These are phyloP conservation scores for Aspergillus texensis DNA, from an alignment of 2,329 filamentous ascomycete genomes.

Conservation along the genomic window DNA sequence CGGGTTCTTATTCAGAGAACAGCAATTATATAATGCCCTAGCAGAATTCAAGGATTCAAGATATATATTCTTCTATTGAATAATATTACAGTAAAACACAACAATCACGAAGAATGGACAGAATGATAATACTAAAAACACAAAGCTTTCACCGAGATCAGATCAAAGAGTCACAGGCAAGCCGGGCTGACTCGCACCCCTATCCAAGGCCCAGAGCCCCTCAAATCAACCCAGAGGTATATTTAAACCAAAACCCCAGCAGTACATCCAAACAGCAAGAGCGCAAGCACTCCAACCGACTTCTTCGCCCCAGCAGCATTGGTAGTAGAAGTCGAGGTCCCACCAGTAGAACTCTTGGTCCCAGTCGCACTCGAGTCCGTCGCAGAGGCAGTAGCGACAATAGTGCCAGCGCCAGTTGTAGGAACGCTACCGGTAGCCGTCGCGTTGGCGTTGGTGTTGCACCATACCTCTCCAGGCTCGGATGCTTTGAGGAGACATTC, in stretches of 20 bases:
- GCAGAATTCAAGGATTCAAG: background rate
- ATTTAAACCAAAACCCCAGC: constrained; percentile 4
- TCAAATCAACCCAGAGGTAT: background rate
- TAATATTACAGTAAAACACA: background rate
- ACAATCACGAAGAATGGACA: background rate
- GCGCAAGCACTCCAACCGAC: constrained; percentile 6
- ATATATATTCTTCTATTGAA: background rate
- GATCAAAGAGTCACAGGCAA: background rate
- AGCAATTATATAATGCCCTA: background rate
- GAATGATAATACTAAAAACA: background rate
- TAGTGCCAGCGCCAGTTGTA: constrained; percentile 19
- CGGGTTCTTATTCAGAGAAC: background rate
- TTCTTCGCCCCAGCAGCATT: constrained; percentile 13
- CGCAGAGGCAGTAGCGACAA: constrained; percentile 17
- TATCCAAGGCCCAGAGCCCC: background rate
- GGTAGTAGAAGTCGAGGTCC: background rate
- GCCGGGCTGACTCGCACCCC: background rate
- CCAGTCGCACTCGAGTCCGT: constrained; percentile 10
- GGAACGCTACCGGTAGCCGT: constrained; percentile 24
- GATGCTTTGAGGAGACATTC: constrained; percentile 27
- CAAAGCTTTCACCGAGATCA: background rate
- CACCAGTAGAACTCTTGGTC: background rate
- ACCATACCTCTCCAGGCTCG: constrained; percentile 25
- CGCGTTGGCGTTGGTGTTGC: constrained; percentile 27
- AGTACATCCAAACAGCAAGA: constrained; percentile 16